These are phyloP conservation scores for Macrotyloma uniflorum DNA, from an alignment of 306 rosid genomes.

Conservation along the genomic window DNA sequence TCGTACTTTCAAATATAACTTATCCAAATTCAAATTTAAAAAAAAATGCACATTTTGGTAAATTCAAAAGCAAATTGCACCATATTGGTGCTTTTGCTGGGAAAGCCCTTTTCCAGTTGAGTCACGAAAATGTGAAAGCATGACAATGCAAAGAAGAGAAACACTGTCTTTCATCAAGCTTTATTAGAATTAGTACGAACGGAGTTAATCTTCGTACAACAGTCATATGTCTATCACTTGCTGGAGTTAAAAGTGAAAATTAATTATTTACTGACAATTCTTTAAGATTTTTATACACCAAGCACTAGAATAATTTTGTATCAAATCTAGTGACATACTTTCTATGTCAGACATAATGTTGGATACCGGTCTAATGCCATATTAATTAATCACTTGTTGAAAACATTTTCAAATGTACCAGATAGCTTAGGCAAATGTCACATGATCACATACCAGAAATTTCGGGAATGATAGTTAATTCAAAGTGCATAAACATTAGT, in stretches of 20 bases:
- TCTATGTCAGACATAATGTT: background rate
- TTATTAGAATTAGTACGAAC: background rate
- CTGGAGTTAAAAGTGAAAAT: constrained; percentile 22
- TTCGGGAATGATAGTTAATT: background rate
- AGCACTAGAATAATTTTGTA: background rate
- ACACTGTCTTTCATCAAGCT: background rate
- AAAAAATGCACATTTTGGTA: too few species aligned
- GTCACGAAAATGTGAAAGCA: constrained; percentile 1
- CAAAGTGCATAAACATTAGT: background rate
- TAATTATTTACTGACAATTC: background rate
- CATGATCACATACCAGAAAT: background rate
- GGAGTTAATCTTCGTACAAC: constrained; percentile 3
- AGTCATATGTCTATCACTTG: background rate
- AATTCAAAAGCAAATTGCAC: too few species aligned
- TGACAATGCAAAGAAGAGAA: background rate
- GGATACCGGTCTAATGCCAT: background rate
- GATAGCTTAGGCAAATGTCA: background rate
- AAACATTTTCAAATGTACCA: background rate
- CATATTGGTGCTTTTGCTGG: too few species aligned
- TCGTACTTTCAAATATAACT: too few species aligned
- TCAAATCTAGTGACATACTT: background rate
- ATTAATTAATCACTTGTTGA: constrained; percentile 1
- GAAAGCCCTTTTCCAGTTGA: too few species aligned
- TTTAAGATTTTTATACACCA: background rate
- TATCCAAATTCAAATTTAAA: too few species aligned